Evolutionary conservation across 805 yeast genomes (phyloP), one percentile per base, ranked within the genome.

Genomic region (Monosporozyma unispora): DNA sequence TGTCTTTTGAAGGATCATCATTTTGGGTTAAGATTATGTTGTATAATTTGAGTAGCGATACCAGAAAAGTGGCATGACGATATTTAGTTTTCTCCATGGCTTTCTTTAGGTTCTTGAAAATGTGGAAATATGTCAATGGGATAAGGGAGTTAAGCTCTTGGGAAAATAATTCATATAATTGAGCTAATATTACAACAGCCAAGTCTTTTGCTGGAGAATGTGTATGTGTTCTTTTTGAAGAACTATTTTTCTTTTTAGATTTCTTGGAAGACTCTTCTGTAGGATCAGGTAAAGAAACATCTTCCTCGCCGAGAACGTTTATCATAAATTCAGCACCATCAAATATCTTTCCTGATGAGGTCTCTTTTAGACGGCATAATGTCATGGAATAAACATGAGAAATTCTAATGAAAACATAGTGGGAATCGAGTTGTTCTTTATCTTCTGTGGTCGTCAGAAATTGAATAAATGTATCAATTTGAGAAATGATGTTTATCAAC

Each of bases 61-160:
- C 66, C 54, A 62, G 57, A 38, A 59, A 59, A 4, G 58, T 49
- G 4, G 68, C 59, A 52, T 70, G 69, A 12, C 57, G 43, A 44
- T 66, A 54, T 49, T 66, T 69, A 28, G 54, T 54, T 35, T 66
- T 59, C 29, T 66, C 66, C 14, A 57, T 49, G 44, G 55, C 55
- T 47, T 69, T 70, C 50, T 69, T 71, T 21, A 72, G 42, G 19
- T 65, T 58, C 50, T 67, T 70, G 48, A 69, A 56, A 5, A 67
- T 42, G 1, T 59, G 49, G 7, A 64, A 47, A 14, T 66, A 46
- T 3, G 70, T 35, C 4, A 67, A 50, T 6, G 75, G 70, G 1
- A 62, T 57, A 38, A 70, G 59, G 1, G 74, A 66, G 5, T 64
- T 57, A 2, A 71, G 51, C 10, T 63, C 64, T 11, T 61, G 58